Percentiles rank a stretch among this genome's conserved stretches.
These are phyloP conservation scores for Cyanodermella asteris DNA, from an alignment of 2,329 filamentous ascomycete genomes.

Conservation along the genomic window DNA sequence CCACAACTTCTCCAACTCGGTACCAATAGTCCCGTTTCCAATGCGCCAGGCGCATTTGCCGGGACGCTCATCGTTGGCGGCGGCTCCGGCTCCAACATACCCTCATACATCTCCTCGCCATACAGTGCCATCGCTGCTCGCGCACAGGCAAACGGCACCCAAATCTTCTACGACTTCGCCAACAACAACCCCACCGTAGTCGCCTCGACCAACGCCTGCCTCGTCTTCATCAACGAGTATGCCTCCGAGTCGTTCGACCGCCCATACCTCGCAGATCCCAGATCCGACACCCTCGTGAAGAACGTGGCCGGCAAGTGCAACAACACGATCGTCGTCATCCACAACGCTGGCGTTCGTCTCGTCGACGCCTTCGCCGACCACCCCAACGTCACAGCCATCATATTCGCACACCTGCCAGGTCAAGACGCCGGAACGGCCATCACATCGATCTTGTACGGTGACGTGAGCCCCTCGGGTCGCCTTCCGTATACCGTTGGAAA, in stretches of 20 bases:
- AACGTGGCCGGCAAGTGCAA: slow-evolving; percentile 54
- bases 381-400: slow-evolving; percentile 48
- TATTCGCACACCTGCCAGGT: slow-evolving; percentile 55
- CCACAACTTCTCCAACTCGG: slow-evolving; percentile 47
- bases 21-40: too few species aligned
- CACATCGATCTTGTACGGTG: slow-evolving; percentile 49
- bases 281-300: slow-evolving; percentile 60
- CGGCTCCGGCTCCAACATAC: too few species aligned
- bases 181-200: slow-evolving; percentile 27
- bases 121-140: too few species aligned
- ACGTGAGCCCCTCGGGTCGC: slow-evolving; percentile 38
- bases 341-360: slow-evolving; percentile 60
- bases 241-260: too few species aligned
- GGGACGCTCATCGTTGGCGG: slow-evolving; percentile 26
- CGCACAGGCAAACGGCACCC: slow-evolving; percentile 36
- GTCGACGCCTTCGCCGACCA: slow-evolving; percentile 38
- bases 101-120: too few species aligned
- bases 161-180: slow-evolving; percentile 37
- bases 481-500: slow-evolving; percentile 37
- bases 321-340: slow-evolving; percentile 75
- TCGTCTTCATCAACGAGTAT: too few species aligned
- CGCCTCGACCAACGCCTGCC: too few species aligned
- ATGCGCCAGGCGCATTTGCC: slow-evolving; percentile 21
- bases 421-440: slow-evolving; percentile 55
- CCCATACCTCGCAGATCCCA: too few species aligned